These are phyloP conservation scores for Wickerhamomyces ciferrii DNA, from an alignment of 805 yeast species.

Conservation along the genomic window DNA sequence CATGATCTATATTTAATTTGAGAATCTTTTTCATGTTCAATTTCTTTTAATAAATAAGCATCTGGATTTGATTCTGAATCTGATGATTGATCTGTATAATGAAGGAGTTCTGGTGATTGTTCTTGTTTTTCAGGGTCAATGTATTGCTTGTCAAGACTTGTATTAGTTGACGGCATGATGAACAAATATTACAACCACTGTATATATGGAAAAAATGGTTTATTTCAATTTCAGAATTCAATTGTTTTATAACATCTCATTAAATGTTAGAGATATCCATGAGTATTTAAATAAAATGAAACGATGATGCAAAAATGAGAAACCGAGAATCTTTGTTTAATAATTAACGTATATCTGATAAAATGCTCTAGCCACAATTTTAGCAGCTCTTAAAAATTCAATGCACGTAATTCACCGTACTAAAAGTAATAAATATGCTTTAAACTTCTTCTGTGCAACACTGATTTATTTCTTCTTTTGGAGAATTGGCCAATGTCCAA, in stretches of 20 bases:
- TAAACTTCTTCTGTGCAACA: not conserved
- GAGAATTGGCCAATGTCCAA: too few relatives aligned
- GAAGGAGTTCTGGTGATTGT: not conserved
- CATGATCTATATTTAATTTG: slow-evolving; percentile 44
- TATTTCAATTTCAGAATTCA: too few relatives aligned
- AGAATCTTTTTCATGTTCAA: slow-evolving; percentile 17
- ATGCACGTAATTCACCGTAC: too few relatives aligned
- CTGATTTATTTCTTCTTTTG: not conserved
- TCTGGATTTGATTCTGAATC: slow-evolving; percentile 6
- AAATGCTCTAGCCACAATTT: not conserved
- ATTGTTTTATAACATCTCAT: not conserved
- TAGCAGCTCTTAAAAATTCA: too few relatives aligned
- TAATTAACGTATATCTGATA: not conserved
- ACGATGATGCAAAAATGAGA: not conserved
- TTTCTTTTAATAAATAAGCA: slow-evolving; percentile 10
- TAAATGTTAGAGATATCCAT: not conserved
- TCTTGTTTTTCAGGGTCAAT: not conserved
- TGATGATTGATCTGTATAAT: not conserved
- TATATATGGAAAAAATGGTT: too few relatives aligned
- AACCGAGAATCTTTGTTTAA: not conserved
- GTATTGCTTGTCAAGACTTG: not conserved
- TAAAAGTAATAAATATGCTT: too few relatives aligned
- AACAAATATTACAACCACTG: too few relatives aligned
- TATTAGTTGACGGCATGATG: not conserved
- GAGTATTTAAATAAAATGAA: not conserved